Base-by-base conservation (phyloP, 1,284 basidiomycete genomes). In the Microbotryomycetes sp. region DNA sequence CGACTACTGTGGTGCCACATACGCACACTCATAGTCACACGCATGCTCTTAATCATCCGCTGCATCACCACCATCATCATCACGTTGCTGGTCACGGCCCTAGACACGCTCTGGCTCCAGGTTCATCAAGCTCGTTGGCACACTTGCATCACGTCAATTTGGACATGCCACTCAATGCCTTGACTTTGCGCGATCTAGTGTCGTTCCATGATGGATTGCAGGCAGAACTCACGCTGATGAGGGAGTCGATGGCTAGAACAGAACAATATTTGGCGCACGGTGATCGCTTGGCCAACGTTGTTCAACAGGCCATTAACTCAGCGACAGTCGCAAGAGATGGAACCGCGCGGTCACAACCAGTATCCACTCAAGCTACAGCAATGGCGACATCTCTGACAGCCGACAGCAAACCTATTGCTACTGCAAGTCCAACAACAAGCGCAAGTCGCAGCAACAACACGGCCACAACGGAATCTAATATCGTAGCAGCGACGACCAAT, bases 211-310 rank as follows among this genome's bases (percentile, higher is more conserved):
- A 64, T 3, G 54, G 57, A 2, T 56, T 68, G 2, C 26, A 32
- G 0, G 47, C 22, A 5, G 67, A 68, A 36, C 15, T 66, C 12
- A 26, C 15, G 0, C 29, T 32, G 14, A 58, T 62, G 46, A 46
- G 60, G 22, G 67, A 63, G 16, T 54, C 59, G n/a, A 49, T 64
- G 25, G 25, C 12, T 1, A 50, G 60, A 0, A 49, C 64, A 14
- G 67, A 66, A 36, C 53, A 47, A 32, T 66, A 62, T 52, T 26
- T 68, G 16, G n/a, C 50, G 1, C 42, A 58, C 4, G 62, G 67
- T 1, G 67, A 68, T 15, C 49, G 32, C 25, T 47, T 66, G 16
- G 52, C 66, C 30, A 42, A 48, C 3, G 26, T 56, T 12, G 56
- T 66, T 31, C 57, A 62, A 6, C 31, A 51, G 3, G 60, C 56